These are phyloP conservation scores for Wilhelminamyces savonicus DNA, from an alignment of 805 yeast genomes.

Conservation along the genomic window DNA sequence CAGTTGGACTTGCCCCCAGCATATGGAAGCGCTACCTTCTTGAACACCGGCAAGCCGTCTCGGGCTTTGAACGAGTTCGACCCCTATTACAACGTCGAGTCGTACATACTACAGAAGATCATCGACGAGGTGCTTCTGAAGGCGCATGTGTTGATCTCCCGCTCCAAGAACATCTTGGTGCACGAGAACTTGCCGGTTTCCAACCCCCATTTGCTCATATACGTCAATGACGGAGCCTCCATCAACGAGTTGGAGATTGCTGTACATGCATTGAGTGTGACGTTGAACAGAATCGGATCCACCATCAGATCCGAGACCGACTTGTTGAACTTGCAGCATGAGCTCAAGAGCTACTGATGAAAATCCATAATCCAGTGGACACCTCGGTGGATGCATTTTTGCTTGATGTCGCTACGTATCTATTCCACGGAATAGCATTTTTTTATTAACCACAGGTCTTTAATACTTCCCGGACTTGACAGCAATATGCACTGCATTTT, in stretches of 20 bases:
- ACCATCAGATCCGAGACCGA: conserved; percentile 15
- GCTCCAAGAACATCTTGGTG: conserved; percentile 57
- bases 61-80: conserved; percentile 37
- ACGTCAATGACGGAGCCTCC: conserved; percentile 23
- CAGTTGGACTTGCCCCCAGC: conserved; percentile 40
- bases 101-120: conserved; percentile 57
- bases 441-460: conserved; percentile 1
- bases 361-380: neutral
- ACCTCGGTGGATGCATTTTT: neutral
- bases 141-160: conserved; percentile 53
- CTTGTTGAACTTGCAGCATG: conserved; percentile 20
- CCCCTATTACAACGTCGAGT: conserved; percentile 44
- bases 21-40: conserved; percentile 43
- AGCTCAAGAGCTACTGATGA: conserved; percentile 14
- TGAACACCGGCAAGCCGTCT: conserved; percentile 40
- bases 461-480: conserved; percentile 1
- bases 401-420: neutral
- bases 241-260: conserved; percentile 20
- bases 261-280: conserved; percentile 14
- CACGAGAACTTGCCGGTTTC: conserved; percentile 56
- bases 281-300: conserved; percentile 16
- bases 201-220: conserved; percentile 31
- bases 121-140: conserved; percentile 49
- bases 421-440: neutral
- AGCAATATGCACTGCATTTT: no score